Evolutionary conservation across 2,329 filamentous ascomycete genomes (phyloP).

Genomic region (Cryphonectria japonica): DNA sequence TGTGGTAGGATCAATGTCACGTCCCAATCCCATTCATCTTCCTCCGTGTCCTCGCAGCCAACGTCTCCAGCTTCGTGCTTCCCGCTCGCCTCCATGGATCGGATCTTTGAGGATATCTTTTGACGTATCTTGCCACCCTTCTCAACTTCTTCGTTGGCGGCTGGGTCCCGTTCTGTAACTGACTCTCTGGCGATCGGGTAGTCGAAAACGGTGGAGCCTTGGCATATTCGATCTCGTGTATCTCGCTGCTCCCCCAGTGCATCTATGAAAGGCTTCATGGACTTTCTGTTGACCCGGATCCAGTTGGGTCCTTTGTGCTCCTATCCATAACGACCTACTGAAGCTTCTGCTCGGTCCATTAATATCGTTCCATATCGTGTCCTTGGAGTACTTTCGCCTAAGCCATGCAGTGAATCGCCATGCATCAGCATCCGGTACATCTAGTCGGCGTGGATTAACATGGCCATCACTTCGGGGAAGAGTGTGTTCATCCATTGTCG

Average conservation of each 20-base stretch:
- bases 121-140: background rate
- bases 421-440: background rate
- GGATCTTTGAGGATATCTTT: background rate
- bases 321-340: background rate
- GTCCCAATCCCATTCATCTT: slow-evolving; percentile 3
- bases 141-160: background rate
- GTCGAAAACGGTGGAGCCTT: background rate
- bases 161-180: background rate
- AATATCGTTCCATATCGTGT: background rate
- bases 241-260: background rate
- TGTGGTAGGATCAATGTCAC: background rate
- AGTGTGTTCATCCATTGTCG: slow-evolving; percentile 29
- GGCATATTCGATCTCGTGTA: background rate
- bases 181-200: slow-evolving; percentile 4
- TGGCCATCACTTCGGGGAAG: slow-evolving; percentile 8
- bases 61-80: background rate
- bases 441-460: slow-evolving; percentile 13
- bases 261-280: slow-evolving; percentile 4
- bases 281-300: slow-evolving; percentile 6
- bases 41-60: background rate
- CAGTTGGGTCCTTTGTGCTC: slow-evolving; percentile 13
- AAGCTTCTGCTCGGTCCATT: background rate
- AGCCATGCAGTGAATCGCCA: background rate
- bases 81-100: background rate
- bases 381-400: background rate